Percentiles rank a stretch among this genome's conserved stretches.
Conservation (phyloP, 495 filamentous ascomycete species). For the Penicillium simplicissimum region DNA sequence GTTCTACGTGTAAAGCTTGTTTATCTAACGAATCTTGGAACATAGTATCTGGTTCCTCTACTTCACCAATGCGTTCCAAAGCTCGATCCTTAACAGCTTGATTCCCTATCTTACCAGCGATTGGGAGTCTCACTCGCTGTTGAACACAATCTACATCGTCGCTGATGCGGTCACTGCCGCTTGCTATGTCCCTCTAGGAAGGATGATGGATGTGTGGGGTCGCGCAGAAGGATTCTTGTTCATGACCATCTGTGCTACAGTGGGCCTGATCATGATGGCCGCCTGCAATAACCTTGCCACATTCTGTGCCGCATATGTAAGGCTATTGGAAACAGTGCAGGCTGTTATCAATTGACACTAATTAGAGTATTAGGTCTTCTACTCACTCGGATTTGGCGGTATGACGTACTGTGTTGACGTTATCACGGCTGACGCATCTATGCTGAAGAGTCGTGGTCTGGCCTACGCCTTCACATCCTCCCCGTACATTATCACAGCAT, state of each 20-base stretch:
- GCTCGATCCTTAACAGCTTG: slow-evolving; percentile 31
- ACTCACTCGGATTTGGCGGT: slow-evolving; percentile 54
- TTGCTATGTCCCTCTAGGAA: slow-evolving; percentile 58
- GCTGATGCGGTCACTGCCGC: slow-evolving; percentile 43
- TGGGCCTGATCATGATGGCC: slow-evolving; percentile 53
- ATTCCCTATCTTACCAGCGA: slow-evolving; percentile 45
- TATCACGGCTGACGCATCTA: slow-evolving; percentile 62
- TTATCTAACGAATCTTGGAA: slow-evolving; percentile 4
- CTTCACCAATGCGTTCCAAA: slow-evolving; percentile 49
- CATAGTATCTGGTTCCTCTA: slow-evolving; percentile 50
- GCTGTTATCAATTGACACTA: neutral
- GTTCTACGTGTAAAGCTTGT: neutral
- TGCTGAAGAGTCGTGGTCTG: slow-evolving; percentile 57
- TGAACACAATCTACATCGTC: slow-evolving; percentile 58
- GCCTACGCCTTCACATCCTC: slow-evolving; percentile 59
- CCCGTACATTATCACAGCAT: slow-evolving; percentile 49
- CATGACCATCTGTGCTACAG: slow-evolving; percentile 37
- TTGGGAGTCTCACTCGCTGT: slow-evolving; percentile 58
- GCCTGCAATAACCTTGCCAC: slow-evolving; percentile 47
- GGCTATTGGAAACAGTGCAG: neutral
- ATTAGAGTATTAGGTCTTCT: slow-evolving; percentile 36
- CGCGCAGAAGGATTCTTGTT: slow-evolving; percentile 55
- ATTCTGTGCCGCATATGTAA: slow-evolving; percentile 53
- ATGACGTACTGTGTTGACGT: slow-evolving; percentile 54
- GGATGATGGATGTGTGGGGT: slow-evolving; percentile 69